Conservation (phyloP, 2,329 filamentous ascomycete species). For the Corniculantispora saksenae region DNA sequence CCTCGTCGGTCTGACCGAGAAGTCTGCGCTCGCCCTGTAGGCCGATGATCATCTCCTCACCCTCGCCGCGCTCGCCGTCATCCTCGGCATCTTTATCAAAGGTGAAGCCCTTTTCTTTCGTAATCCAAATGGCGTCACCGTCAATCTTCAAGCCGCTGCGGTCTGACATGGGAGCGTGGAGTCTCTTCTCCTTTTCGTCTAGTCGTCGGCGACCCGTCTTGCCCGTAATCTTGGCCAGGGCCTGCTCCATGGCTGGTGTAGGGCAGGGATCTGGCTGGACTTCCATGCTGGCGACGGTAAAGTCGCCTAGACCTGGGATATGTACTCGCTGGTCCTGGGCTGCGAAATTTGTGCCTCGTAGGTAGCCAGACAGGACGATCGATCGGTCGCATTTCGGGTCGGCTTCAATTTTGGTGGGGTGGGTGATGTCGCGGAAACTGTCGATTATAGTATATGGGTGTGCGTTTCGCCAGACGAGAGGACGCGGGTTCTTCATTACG, state of each 20-base stretch:
- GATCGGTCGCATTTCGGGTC: conserved; percentile 88
- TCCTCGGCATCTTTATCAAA: conserved; percentile 70
- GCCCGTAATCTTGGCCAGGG: conserved; percentile 78
- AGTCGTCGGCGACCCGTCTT: conserved; percentile 78
- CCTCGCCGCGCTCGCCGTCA: conserved; percentile 75
- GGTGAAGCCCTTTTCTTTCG: conserved; percentile 68
- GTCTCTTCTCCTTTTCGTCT: conserved; percentile 93
- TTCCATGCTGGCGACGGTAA: conserved; percentile 81
- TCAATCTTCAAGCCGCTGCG: conserved; percentile 95
- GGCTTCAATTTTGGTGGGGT: conserved; percentile 86
- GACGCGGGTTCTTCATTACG: conserved; percentile 98
- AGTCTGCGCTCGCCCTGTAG: conserved; percentile 81
- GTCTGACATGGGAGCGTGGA: conserved; percentile 98
- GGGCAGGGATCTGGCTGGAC: conserved; percentile 91
- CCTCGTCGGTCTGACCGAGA: conserved; percentile 78
- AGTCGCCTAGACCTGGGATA: conserved; percentile 88
- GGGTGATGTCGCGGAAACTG: conserved; percentile 92
- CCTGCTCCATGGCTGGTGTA: conserved; percentile 87
- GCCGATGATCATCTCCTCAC: conserved; percentile 90
- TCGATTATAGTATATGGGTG: conserved; percentile 94
- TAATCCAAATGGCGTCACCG: conserved; percentile 93
- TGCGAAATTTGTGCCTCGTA: conserved; percentile 92
- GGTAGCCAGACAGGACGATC: conserved; percentile 87
- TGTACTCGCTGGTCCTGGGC: conserved; percentile 84
- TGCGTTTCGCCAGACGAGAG: conserved; percentile 93